phyloP scores from a whole-genome alignment of 768 basidiomycete species.

The Lactarius sanguifluus region DNA sequence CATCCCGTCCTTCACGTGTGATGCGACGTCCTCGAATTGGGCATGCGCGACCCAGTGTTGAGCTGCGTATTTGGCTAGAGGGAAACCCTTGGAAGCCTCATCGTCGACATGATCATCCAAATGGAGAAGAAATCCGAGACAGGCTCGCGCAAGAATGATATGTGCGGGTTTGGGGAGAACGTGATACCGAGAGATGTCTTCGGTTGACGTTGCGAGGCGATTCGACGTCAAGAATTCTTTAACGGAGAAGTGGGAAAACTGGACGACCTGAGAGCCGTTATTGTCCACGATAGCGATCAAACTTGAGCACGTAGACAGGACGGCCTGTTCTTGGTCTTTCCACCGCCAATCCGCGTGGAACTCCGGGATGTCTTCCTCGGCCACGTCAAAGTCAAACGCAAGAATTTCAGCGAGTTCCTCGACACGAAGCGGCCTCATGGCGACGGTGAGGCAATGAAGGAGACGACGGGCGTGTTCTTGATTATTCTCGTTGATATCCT shows the following conservation, averaged over 20 bases:
- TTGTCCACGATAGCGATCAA: background rate
- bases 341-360: background rate
- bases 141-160: background rate
- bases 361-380: background rate
- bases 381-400: background rate
- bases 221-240: conserved; percentile 6
- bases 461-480: conserved; percentile 1
- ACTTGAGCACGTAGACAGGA: background rate
- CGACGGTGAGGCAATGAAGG: conserved; percentile 7
- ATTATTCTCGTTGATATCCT: background rate
- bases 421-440: background rate
- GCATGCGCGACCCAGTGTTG: no score
- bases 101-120: background rate
- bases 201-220: background rate
- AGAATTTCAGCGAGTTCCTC: conserved; percentile 9
- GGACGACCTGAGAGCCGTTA: background rate
- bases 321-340: conserved; percentile 5
- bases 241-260: conserved; percentile 9
- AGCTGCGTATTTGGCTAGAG: conserved; percentile 5
- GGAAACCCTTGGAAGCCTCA: background rate
- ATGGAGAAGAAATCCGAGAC: conserved; percentile 1
- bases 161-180: background rate
- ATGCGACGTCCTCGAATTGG: background rate
- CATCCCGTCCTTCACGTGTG: background rate
- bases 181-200: background rate